Evolutionary conservation across 2,329 filamentous ascomycete species (phyloP).

Genomic region (Stagonosporopsis chrysanthemi): DNA sequence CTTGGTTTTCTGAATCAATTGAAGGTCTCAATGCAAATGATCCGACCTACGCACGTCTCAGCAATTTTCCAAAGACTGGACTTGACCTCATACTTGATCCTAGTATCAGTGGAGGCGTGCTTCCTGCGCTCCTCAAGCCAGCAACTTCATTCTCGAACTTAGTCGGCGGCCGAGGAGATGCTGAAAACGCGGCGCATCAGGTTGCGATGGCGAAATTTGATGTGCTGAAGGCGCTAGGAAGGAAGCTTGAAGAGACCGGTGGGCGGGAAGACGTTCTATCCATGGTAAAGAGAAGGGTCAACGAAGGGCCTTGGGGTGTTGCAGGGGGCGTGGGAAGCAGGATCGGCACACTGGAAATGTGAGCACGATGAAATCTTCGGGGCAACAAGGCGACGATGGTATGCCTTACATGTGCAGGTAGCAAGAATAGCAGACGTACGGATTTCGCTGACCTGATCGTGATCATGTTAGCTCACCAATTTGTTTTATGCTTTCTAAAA

Average conservation of each 20-base stretch:
- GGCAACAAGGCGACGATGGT: not conserved
- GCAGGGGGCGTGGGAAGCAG: slow-evolving; percentile 53
- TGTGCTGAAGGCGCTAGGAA: slow-evolving; percentile 59
- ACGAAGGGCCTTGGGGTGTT: slow-evolving; percentile 53
- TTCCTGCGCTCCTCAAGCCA: slow-evolving; percentile 65
- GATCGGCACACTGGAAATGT: slow-evolving; percentile 56
- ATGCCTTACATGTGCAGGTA: not conserved
- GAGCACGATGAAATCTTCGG: not conserved
- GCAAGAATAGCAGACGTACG: not conserved
- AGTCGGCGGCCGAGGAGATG: slow-evolving; percentile 65
- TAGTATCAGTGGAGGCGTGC: slow-evolving; percentile 56
- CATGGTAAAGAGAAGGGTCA: slow-evolving; percentile 52
- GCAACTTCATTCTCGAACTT: slow-evolving; percentile 65
- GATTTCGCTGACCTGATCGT: not conserved
- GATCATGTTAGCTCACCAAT: not conserved
- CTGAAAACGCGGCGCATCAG: slow-evolving; percentile 64
- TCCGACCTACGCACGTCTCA: slow-evolving; percentile 54
- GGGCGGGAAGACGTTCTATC: slow-evolving; percentile 51
- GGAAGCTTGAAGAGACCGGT: slow-evolving; percentile 50
- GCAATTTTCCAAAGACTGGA: slow-evolving; percentile 51
- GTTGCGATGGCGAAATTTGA: slow-evolving; percentile 66
- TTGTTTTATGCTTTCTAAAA: not conserved
- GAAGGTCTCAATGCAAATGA: slow-evolving; percentile 57
- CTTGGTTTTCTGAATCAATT: slow-evolving; percentile 57
- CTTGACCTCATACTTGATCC: slow-evolving; percentile 62